Percentiles rank a stretch among this genome's conserved stretches.
Conservation (phyloP, 225 moss, liverwort and hornwort species). For the Pseudisothecium myosuroides region DNA sequence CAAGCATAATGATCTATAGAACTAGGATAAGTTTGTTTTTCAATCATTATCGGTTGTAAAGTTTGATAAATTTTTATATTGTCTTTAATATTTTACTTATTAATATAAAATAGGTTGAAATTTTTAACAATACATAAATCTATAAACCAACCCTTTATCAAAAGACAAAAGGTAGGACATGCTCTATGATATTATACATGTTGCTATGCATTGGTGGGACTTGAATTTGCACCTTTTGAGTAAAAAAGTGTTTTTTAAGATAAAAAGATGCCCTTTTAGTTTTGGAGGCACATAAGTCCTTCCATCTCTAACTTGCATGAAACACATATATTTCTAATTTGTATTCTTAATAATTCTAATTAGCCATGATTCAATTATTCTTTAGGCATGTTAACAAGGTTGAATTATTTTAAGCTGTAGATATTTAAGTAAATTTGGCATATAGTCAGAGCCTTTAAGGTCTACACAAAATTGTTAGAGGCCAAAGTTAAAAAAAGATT, state of each 20-base stretch:
- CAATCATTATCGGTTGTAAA: no score
- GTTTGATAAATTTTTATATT: no score
- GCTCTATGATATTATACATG: neutral
- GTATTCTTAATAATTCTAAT: no score
- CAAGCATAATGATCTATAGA: no score
- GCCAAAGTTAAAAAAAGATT: neutral
- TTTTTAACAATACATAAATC: no score
- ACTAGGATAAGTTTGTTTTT: no score
- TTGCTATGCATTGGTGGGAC: neutral
- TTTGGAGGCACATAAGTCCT: accelerated
- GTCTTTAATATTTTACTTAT: no score
- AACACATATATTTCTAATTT: neutral
- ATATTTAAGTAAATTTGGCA: neutral
- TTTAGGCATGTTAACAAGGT: neutral
- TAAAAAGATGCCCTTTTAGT: accelerated
- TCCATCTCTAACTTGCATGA: neutral
- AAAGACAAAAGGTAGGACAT: neutral
- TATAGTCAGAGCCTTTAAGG: accelerated
- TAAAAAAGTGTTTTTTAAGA: no score
- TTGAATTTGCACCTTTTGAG: neutral
- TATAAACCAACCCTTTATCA: no score
- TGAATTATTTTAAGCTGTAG: neutral
- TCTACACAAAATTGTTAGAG: neutral
- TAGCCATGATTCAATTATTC: accelerated
- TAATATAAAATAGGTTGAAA: no score